Evolutionary conservation across 2,329 filamentous ascomycete genomes (phyloP), one percentile per base, ranked within the genome.

Genomic region (Trichoderma atrobrunneum): DNA sequence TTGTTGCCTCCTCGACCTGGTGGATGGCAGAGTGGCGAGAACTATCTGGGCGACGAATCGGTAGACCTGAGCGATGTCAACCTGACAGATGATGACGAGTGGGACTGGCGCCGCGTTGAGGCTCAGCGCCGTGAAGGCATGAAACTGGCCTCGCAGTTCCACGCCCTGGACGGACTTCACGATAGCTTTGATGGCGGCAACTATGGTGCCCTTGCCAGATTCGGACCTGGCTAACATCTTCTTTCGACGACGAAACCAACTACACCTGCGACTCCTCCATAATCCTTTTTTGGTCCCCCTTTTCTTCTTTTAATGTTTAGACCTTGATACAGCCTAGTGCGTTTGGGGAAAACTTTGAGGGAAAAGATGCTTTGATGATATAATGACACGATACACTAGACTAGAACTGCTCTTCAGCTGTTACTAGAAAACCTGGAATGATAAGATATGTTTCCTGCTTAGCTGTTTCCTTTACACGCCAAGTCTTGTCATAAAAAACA

Each of bases 1-100:
- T 84, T 98, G 79, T 83, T 98, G 65, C 96, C 96, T 0, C 83
- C 87, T 72, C 87, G 90, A 62, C 93, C 94, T 0, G 90, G 87
- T 12, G 91, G 90, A 26, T 91, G 89, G 89, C 82, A 83, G 7
- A 78, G 82, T 67, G 85, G 85, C 18, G 82, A 83, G 34, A 79
- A 81, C 56, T 84, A 84, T 60, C 78, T 84, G 34, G 83, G 82
- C 30, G 79, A 81, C 54, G 78, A 81, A 34, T 78, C 81, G 11
- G 80, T 77, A 7, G 82, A 85, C 16, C 71, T 83, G 12, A 79
- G 79, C 7, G 80, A 81, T 7, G 76, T 82, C 14, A 76, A 83
- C 28, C 72, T 82, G 24, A 75, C 79, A 28, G 74, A 76, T 6
- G 79, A 81, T 3, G 81, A 77, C 5, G 82, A 82, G 64, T 90